A percentile compares a stretch with the other conserved stretches of the same genome.
phyloP scores from a whole-genome alignment of 208 protist genomes.

The Porcisia deanei region DNA sequence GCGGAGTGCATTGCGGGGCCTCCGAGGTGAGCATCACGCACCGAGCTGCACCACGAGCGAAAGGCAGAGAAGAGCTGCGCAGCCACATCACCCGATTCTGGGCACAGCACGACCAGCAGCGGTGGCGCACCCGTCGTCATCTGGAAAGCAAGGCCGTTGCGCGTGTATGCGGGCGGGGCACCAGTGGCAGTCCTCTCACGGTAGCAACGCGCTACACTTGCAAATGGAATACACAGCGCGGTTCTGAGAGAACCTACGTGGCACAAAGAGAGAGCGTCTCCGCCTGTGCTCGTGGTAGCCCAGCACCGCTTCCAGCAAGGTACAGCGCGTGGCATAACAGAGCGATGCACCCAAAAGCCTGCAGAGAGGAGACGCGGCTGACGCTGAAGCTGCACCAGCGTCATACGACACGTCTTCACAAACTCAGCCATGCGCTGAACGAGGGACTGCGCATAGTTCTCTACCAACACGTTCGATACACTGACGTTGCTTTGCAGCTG shows the following conservation, averaged over 20 bases:
- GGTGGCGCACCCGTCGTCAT: conserved; percentile 37
- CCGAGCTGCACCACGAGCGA: conserved; percentile 22
- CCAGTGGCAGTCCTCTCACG: conserved; percentile 19
- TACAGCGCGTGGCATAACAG: conserved; percentile 44
- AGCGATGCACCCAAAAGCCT: conserved; percentile 69
- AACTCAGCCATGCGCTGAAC: conserved; percentile 21
- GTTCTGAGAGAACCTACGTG: conserved; percentile 21
- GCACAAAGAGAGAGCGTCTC: conserved; percentile 29
- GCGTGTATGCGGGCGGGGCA: conserved; percentile 36
- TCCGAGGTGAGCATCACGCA: neutral
- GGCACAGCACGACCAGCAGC: conserved; percentile 52
- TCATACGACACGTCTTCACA: conserved; percentile 12
- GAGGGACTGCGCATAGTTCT: neutral
- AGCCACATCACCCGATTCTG: conserved; percentile 30
- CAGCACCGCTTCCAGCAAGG: conserved; percentile 59
- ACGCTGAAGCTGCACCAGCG: conserved; percentile 22
- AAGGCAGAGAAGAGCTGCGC: conserved; percentile 36
- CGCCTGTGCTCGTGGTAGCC: conserved; percentile 26
- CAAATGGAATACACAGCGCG: conserved; percentile 29
- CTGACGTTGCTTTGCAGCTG: neutral
- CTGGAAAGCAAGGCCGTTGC: conserved; percentile 51
- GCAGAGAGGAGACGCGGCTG: conserved; percentile 18
- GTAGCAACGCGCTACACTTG: conserved; percentile 23
- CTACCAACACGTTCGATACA: neutral
- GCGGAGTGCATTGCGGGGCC: neutral